A percentile compares a stretch with the other conserved stretches of the same genome.
phyloP scores from a whole-genome alignment of 1,284 basidiomycete species.

The Leccinum pachyderme region DNA sequence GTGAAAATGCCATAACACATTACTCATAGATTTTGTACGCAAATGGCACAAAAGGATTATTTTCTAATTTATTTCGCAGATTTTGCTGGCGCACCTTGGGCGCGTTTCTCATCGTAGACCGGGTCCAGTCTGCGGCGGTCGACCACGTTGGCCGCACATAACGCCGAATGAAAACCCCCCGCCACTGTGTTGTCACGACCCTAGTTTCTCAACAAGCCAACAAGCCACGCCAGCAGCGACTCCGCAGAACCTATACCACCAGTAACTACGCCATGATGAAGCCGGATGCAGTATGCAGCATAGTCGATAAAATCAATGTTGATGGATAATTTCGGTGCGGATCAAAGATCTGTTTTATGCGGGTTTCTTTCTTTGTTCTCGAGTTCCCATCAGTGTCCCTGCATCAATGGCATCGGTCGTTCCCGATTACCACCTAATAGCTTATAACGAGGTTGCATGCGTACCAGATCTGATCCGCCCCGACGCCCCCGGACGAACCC shows the following conservation, averaged over 20 bases:
- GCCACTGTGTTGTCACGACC: not conserved
- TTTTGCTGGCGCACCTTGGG: not conserved
- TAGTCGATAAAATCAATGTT: not conserved
- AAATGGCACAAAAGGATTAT: not conserved
- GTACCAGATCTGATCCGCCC: not conserved
- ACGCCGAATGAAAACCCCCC: not conserved
- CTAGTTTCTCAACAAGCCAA: not conserved
- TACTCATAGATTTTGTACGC: not conserved
- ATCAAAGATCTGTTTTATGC: not conserved
- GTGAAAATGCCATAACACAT: not conserved
- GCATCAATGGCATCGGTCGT: not conserved
- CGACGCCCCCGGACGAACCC: not conserved
- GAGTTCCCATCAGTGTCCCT: not conserved
- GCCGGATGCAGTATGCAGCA: not conserved
- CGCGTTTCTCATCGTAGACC: not conserved
- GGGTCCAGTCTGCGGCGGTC: not conserved
- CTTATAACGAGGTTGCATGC: not conserved
- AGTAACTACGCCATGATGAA: not conserved
- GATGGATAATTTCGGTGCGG: not conserved
- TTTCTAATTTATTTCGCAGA: not conserved
- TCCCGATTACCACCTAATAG: not conserved
- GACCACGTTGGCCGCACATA: not conserved
- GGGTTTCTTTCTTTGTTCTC: not conserved
- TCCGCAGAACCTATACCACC: not conserved
- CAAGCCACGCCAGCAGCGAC: not conserved